These are phyloP conservation scores for Citrullus amarus DNA, from an alignment of 306 rosid species.

Conservation along the genomic window DNA sequence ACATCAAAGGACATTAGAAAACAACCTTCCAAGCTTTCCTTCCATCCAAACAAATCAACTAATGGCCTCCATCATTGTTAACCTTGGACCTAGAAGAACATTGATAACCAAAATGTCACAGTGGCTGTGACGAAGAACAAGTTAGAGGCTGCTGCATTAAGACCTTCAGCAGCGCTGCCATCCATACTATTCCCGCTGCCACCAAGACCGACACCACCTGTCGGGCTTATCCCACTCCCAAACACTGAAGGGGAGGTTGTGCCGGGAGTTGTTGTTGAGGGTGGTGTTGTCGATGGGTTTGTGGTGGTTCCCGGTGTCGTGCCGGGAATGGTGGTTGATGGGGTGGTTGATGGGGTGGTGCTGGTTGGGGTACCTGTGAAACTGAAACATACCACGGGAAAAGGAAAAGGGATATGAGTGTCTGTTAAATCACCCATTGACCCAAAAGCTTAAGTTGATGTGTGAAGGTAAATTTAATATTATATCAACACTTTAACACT, in stretches of 20 bases:
- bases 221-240: slow-evolving; percentile 60
- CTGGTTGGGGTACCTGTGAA: slow-evolving; percentile 33
- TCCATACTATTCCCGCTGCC: slow-evolving; percentile 27
- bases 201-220: slow-evolving; percentile 49
- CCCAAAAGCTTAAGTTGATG: too few species aligned
- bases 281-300: slow-evolving; percentile 12
- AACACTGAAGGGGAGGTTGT: slow-evolving; percentile 30
- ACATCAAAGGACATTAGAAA: slow-evolving; percentile 1
- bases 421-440: too few species aligned
- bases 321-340: slow-evolving; percentile 10
- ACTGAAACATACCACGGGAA: slow-evolving; percentile 28
- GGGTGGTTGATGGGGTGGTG: slow-evolving; percentile 10
- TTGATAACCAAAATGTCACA: slow-evolving; percentile 21
- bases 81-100: slow-evolving; percentile 3
- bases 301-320: slow-evolving; percentile 9
- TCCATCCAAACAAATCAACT: slow-evolving; percentile 6
- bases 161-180: slow-evolving; percentile 15
- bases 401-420: background rate
- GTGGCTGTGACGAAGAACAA: slow-evolving; percentile 1
- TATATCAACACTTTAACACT: too few species aligned
- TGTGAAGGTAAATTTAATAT: too few species aligned
- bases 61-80: background rate
- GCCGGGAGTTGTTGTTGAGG: slow-evolving; percentile 11
- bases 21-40: background rate
- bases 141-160: slow-evolving; percentile 9